A percentile compares a stretch with the other conserved stretches of the same genome.
Evolutionary conservation across 2,329 filamentous ascomycete species (phyloP).

Genomic region (Arthrobotrys conoides): DNA sequence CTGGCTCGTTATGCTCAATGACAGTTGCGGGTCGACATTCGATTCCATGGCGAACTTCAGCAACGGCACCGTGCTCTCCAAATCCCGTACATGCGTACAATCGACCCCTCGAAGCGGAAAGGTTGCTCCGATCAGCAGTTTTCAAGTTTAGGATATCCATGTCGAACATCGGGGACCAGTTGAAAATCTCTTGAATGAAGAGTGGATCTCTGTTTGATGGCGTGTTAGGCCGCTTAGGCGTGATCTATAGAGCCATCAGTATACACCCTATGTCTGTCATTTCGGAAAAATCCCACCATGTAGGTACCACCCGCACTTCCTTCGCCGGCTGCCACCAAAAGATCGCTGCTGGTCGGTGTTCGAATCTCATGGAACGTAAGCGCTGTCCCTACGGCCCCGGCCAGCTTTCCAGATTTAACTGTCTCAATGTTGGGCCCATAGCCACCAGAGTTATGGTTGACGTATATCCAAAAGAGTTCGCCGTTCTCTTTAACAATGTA

Average conservation of each 20-base stretch:
- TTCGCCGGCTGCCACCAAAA: conserved; percentile 84
- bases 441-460: conserved; percentile 34
- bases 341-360: conserved; percentile 73
- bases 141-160: conserved; percentile 66
- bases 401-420: conserved; percentile 62
- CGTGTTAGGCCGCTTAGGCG: conserved; percentile 33
- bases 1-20: conserved; percentile 36
- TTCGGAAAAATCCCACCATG: conserved; percentile 70
- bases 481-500: conserved; percentile 93
- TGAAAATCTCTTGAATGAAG: conserved; percentile 66
- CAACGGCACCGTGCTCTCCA: conserved; percentile 75
- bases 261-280: not conserved
- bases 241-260: conserved; percentile 33
- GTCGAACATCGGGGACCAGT: conserved; percentile 73
- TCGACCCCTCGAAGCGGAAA: conserved; percentile 64
- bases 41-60: conserved; percentile 78
- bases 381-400: conserved; percentile 82
- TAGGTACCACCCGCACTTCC: conserved; percentile 83
- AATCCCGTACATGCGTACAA: conserved; percentile 79
- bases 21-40: conserved; percentile 73
- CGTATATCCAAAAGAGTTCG: conserved; percentile 72
- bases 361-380: conserved; percentile 76
- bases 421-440: conserved; percentile 46
- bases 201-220: conserved; percentile 70
- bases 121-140: conserved; percentile 61